phyloP scores from a whole-genome alignment of 768 basidiomycete genomes.

The Imleria badia region DNA sequence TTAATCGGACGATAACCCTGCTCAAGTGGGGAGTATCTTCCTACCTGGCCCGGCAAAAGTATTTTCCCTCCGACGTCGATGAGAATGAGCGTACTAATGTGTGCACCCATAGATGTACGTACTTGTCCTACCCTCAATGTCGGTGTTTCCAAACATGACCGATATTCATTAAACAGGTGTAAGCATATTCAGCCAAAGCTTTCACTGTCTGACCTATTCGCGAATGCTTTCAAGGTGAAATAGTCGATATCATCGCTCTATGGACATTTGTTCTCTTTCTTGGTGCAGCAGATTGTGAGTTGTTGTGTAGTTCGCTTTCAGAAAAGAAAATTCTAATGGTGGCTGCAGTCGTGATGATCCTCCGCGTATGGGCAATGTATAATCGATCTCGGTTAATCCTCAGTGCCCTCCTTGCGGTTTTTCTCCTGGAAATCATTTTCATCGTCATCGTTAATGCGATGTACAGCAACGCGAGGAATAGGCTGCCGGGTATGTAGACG shows the following conservation, averaged over 20 bases:
- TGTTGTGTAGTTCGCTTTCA: neutral
- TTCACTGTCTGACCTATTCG: no score
- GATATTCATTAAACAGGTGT: neutral
- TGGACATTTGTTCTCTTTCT: neutral
- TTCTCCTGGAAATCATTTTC: neutral
- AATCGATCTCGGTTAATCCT: neutral
- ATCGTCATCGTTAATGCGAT: neutral
- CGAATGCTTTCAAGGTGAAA: neutral
- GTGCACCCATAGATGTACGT: neutral
- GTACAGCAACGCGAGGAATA: neutral
- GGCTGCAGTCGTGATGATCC: neutral
- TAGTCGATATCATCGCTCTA: neutral
- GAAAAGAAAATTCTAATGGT: neutral
- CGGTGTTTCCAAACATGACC: neutral
- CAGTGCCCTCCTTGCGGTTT: neutral
- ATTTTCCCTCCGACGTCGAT: neutral
- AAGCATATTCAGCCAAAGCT: neutral
- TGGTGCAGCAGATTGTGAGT: no score
- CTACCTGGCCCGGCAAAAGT: neutral
- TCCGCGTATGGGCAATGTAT: no score
- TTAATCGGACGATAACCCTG: neutral
- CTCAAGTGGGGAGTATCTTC: conserved; percentile 5
- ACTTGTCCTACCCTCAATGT: neutral
- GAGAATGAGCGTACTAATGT: neutral
- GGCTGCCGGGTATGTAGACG: neutral